These are phyloP conservation scores for Phytophthora fragariae DNA, from an alignment of 352 stramenopile genomes.

Conservation along the genomic window DNA sequence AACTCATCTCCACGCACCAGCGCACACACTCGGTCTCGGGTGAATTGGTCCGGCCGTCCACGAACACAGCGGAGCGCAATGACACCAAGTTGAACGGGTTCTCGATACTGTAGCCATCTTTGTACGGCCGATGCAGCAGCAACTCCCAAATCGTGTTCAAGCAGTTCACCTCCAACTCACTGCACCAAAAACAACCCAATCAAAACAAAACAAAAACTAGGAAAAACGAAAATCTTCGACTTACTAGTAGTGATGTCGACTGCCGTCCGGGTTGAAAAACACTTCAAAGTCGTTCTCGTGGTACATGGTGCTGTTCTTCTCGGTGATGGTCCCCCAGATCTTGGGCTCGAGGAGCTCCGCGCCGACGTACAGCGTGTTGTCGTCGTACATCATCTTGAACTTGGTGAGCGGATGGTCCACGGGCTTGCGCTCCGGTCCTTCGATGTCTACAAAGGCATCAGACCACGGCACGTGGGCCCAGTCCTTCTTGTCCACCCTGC, in stretches of 20 bases:
- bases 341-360: slow-evolving; percentile 71
- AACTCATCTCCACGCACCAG: slow-evolving; percentile 89
- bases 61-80: slow-evolving; percentile 55
- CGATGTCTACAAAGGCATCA: slow-evolving; percentile 81
- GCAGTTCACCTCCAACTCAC: slow-evolving; percentile 92
- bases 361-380: slow-evolving; percentile 72
- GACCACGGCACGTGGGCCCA: slow-evolving; percentile 79
- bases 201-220: background rate
- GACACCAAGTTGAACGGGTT: slow-evolving; percentile 76
- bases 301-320: slow-evolving; percentile 84
- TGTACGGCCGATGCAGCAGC: slow-evolving; percentile 89
- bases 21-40: slow-evolving; percentile 59
- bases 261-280: slow-evolving; percentile 90
- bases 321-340: slow-evolving; percentile 79
- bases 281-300: slow-evolving; percentile 95
- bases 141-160: slow-evolving; percentile 94
- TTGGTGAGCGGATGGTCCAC: slow-evolving; percentile 57
- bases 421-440: slow-evolving; percentile 56
- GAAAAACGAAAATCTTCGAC: background rate
- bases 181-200: slow-evolving; percentile 28
- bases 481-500: slow-evolving; percentile 67
- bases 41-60: slow-evolving; percentile 82
- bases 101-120: slow-evolving; percentile 82
- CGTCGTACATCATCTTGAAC: slow-evolving; percentile 88
- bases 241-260: slow-evolving; percentile 89